phyloP scores from a whole-genome alignment of 2,329 filamentous ascomycete genomes.

The Didymella exigua region DNA sequence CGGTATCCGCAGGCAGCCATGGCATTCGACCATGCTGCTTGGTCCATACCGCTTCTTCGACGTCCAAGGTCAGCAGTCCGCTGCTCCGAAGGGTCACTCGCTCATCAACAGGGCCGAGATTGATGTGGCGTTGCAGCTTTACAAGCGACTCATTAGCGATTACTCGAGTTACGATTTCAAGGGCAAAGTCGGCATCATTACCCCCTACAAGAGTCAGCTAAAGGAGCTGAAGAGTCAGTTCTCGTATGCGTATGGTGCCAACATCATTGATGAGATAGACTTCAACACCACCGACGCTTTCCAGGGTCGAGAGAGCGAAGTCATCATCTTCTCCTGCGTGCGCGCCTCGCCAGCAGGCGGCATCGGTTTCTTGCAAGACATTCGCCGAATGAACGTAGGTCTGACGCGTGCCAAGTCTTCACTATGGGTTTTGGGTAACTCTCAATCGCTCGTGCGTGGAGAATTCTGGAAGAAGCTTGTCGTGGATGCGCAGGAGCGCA shows the following conservation, averaged over 20 bases:
- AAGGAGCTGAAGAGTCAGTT: constrained; percentile 80
- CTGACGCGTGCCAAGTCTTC: constrained; percentile 95
- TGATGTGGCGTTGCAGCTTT: constrained; percentile 83
- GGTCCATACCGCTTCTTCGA: constrained; percentile 98
- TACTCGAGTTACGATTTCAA: constrained; percentile 71
- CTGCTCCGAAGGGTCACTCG: constrained; percentile 82
- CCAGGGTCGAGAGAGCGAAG: constrained; percentile 93
- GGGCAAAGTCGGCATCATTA: constrained; percentile 94
- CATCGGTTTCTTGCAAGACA: constrained; percentile 97
- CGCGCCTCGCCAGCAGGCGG: constrained; percentile 89
- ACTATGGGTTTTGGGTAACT: constrained; percentile 94
- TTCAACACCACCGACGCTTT: constrained; percentile 99
- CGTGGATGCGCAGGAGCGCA: constrained; percentile 74
- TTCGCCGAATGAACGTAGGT: constrained; percentile 98
- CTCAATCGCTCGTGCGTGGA: constrained; percentile 81
- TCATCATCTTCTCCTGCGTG: constrained; percentile 99
- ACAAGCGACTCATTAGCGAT: constrained; percentile 76
- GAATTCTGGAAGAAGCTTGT: constrained; percentile 91
- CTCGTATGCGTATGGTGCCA: constrained; percentile 70
- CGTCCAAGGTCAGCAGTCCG: constrained; percentile 83
- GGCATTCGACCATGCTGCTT: constrained; percentile 82
- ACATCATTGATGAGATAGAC: constrained; percentile 79
- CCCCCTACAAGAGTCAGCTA: constrained; percentile 94
- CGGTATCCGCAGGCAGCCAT: constrained; percentile 74
- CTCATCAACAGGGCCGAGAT: constrained; percentile 88